These are phyloP conservation scores for Turnera subulata DNA, from an alignment of 345 rosid genomes.

Conservation along the genomic window DNA sequence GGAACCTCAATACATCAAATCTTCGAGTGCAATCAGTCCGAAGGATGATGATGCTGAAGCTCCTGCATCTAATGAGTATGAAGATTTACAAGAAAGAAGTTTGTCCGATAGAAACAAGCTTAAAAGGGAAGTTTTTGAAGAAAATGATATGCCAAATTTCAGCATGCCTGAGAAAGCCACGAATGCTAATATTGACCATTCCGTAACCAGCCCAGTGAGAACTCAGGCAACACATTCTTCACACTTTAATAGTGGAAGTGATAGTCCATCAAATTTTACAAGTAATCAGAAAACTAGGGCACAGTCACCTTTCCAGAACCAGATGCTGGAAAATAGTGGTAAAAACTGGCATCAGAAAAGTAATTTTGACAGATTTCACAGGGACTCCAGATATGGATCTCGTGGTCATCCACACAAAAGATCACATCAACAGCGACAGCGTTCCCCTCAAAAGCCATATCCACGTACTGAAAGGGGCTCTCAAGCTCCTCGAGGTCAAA, in stretches of 20 bases:
- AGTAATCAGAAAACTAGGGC: constrained; percentile 23
- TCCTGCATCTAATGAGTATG: constrained; percentile 20
- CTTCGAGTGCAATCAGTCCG: constrained; percentile 1
- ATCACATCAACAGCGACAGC: constrained; percentile 28
- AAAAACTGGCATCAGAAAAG: constrained; percentile 34
- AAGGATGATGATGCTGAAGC: constrained; percentile 4
- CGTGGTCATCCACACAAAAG: constrained; percentile 45
- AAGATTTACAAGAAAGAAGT: constrained; percentile 14
- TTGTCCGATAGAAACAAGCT: constrained; percentile 24
- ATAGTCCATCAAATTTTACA: constrained; percentile 26
- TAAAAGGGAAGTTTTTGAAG: constrained; percentile 30
- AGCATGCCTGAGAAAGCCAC: constrained; percentile 25
- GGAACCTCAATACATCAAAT: constrained; percentile 18
- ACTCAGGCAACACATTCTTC: constrained; percentile 40
- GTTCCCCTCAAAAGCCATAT: constrained; percentile 25
- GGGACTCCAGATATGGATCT: constrained; percentile 43
- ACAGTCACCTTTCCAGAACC: constrained; percentile 17
- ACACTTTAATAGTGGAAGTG: constrained; percentile 27
- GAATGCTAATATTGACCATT: constrained; percentile 25
- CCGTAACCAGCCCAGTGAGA: constrained; percentile 26
- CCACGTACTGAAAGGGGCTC: constrained; percentile 23
- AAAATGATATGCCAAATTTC: constrained; percentile 28
- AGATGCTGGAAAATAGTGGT: constrained; percentile 17
- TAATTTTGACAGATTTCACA: constrained; percentile 30
- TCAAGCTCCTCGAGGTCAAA: constrained; percentile 25